Conservation (phyloP, 805 yeast species). For the Candida montana region DNA sequence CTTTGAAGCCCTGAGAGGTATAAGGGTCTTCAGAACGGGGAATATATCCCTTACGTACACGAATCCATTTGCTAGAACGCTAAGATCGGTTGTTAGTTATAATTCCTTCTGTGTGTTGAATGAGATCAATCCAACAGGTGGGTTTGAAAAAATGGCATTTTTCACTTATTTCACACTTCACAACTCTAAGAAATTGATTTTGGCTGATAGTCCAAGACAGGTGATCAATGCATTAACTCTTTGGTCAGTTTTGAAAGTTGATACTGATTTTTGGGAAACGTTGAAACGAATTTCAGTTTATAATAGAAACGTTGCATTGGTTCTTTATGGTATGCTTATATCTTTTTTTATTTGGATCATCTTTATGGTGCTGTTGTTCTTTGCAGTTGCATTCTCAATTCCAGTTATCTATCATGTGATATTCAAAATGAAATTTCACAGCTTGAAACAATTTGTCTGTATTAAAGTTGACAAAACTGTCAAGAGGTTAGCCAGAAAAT, state of each 20-base stretch:
- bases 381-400: conserved; percentile 48
- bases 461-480: conserved; percentile 52
- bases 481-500: conserved; percentile 41
- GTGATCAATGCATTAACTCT: conserved; percentile 74
- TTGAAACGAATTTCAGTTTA: conserved; percentile 54
- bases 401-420: conserved; percentile 46
- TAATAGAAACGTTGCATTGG: conserved; percentile 61
- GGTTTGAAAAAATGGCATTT: conserved; percentile 64
- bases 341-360: conserved; percentile 71
- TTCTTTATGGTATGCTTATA: conserved; percentile 68
- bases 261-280: conserved; percentile 31
- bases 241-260: conserved; percentile 40
- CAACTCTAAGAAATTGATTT: conserved; percentile 52
- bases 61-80: conserved; percentile 53
- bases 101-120: conserved; percentile 69
- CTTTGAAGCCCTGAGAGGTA: conserved; percentile 55
- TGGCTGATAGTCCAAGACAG: conserved; percentile 87
- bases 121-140: conserved; percentile 58
- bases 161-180: conserved; percentile 61
- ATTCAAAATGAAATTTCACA: conserved; percentile 31
- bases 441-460: conserved; percentile 59
- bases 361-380: conserved; percentile 49
- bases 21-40: conserved; percentile 49
- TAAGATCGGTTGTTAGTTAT: conserved; percentile 54
- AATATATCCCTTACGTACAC: conserved; percentile 69